Base-by-base conservation (phyloP, 768 basidiomycete genomes). In the Rubroboletus pulcherrimus region DNA sequence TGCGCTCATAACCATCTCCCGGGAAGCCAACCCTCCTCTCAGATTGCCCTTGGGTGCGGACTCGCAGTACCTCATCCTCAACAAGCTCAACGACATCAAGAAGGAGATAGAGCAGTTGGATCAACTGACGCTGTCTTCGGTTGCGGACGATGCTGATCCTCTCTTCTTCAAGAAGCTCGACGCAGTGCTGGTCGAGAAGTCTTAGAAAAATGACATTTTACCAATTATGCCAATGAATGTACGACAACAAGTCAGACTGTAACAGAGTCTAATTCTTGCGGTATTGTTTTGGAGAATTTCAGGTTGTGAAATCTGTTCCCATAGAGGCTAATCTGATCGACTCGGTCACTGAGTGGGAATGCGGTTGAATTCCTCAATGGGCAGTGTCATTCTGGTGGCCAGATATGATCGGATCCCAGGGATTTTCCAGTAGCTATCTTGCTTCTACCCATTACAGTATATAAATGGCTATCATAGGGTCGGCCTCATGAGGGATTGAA, bases 71-170 rank as follows among this genome's bases (percentile, higher is more conserved):
- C 0, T 62, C 29, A 42, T 66, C 2, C 52, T 44, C 14, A 54
- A 45, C 17, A 67, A 66, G 52, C 51, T 66, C 10, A 10, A 30
- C 2, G 53, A 66, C 17, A 50, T 66, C 55, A 57, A 51, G 42
- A 63, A 44, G 33, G 64, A 65, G 0, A 26, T 60, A 1, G 54
- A 66, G 7, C 19, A 57, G 5, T 63, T 57, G 55, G 46, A 60
- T n/a, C 33, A 43, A 15, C n/a, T 65, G 14, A 54, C 53, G 4
- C 14, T 55, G 10, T 62, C 64, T 12, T 39, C 64, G 4, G 64
- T 63, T n/a, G 64, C 61, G 3, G 64, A 65, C 19, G 64, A 65
- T 31, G 56, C 54, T 4, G 64, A 65, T 37, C 64, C 61, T 12
- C 14, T 24, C 7, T 54, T 43, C 30, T 60, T 51, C 45, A 57